These are phyloP conservation scores for Beauveria medogensis DNA, from an alignment of 2,329 filamentous ascomycete species.

Conservation along the genomic window DNA sequence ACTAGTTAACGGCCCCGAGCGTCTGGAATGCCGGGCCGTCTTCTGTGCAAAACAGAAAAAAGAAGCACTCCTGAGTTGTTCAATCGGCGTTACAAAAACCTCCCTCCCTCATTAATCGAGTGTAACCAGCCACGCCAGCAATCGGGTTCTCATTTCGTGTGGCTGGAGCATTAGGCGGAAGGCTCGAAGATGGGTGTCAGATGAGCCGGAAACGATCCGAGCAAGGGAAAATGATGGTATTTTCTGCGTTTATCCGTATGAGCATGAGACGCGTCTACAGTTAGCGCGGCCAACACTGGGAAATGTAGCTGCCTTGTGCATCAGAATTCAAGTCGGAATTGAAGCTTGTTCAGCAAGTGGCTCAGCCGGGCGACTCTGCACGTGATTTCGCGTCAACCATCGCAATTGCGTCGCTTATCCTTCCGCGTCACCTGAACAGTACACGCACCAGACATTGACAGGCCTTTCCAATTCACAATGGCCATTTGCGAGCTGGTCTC, in stretches of 20 bases:
- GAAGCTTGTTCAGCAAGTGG: background rate
- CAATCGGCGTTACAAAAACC: no score
- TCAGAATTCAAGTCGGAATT: no score
- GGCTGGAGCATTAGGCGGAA: background rate
- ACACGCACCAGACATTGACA: background rate
- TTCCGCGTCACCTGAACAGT: background rate
- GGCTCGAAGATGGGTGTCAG: no score
- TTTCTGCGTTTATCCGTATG: no score
- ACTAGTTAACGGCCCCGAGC: no score
- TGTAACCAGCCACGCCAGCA: background rate
- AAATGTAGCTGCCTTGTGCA: background rate
- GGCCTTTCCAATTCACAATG: background rate
- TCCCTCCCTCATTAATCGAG: background rate
- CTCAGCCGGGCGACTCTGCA: background rate
- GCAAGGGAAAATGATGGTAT: background rate
- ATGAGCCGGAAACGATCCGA: background rate
- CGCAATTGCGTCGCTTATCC: background rate
- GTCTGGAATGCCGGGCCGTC: no score
- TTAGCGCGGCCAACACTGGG: no score
- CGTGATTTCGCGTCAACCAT: constrained; percentile 1
- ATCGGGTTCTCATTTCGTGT: background rate
- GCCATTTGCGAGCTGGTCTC: constrained; percentile 1
- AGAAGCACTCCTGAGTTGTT: background rate
- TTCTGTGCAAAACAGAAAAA: background rate
- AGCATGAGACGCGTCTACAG: no score